Base-by-base conservation (phyloP, 352 stramenopile species). In the Phytophthora idaei region DNA sequence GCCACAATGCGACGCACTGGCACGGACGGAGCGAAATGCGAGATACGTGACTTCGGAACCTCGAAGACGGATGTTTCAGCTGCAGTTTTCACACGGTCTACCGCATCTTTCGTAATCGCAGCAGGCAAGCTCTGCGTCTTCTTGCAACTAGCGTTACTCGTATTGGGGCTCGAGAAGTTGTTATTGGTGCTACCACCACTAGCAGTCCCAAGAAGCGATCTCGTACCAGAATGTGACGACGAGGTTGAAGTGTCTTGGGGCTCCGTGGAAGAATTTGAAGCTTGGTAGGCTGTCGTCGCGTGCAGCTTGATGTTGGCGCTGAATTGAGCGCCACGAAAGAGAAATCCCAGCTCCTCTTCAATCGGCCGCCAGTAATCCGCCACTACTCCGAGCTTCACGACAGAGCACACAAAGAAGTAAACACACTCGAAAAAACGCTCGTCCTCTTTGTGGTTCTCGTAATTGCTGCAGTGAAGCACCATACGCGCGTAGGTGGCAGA, bases 381-480 rank as follows among this genome's bases (percentile, higher is more conserved):
- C 11, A 73, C 58, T 10, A 92, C 71, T n/a, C 77, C 75, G 32
- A 92, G 70, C 56, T 94, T 93, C 42, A 84, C 80, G 12, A 91
- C 81, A 0, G 84, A 80, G 51, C 81, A 91, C 27, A 90, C 72
- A 59, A 92, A 92, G 57, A 87, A 92, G 59, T 92, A 93, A 59
- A 94, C 67, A 50, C 79, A 87, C 64, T 94, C 86, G 55, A 94
- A 93, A 66, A 93, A 92, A 42, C 69, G 75, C 58, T 91, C 77
- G 75, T 94, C 86, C 46, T 94, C 81, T 61, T 92, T 91, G 69
- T 92, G 82, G 49, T 87, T 86, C 70, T 94, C 85, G 55, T 83
- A 90, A 66, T 92, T 94, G 78, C 83, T 94, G 72, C 84, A 92
- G 57, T 93, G 80, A 4, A 94, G 77, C 39, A 93, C 78, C 15